Evolutionary conservation across 1,284 basidiomycete species (phyloP).

Genomic region (Tranzscheliella williamsii): DNA sequence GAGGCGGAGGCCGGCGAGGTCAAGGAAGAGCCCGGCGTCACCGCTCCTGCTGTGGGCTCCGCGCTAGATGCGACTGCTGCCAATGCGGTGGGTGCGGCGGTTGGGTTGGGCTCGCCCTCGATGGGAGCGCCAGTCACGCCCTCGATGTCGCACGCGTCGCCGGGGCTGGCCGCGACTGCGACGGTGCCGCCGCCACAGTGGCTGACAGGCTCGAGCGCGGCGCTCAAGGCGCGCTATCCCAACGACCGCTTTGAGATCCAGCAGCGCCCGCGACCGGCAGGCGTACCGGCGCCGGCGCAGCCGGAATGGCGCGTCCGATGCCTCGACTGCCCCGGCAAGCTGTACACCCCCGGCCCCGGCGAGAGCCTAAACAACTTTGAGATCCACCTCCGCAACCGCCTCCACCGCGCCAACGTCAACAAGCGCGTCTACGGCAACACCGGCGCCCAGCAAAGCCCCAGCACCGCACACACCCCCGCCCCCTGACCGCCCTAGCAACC

Average conservation of each 20-base stretch:
- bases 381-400: conserved; percentile 80
- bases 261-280: conserved; percentile 28
- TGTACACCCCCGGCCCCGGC: conserved; percentile 91
- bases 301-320: conserved; percentile 90
- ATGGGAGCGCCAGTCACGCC: conserved; percentile 1
- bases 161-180: conserved; percentile 13
- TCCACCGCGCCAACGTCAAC: conserved; percentile 66
- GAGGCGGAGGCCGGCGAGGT: conserved; percentile 67
- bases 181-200: conserved; percentile 67
- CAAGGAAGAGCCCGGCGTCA: conserved; percentile 9
- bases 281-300: conserved; percentile 24
- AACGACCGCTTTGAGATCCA: conserved; percentile 72
- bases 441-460: too few species aligned
- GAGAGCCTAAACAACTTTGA: conserved; percentile 88
- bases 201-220: conserved; percentile 70
- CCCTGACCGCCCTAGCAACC: too few species aligned
- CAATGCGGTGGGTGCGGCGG: neutral
- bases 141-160: conserved; percentile 17
- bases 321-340: conserved; percentile 88
- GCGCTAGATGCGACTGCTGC: conserved; percentile 1
- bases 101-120: neutral
- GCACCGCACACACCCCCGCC: conserved; percentile 1
- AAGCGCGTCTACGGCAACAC: conserved; percentile 32
- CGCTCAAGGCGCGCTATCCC: conserved; percentile 74
- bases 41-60: conserved; percentile 60